Base-by-base conservation (phyloP, 306 rosid genomes). In the Ochetophila trinervis region DNA sequence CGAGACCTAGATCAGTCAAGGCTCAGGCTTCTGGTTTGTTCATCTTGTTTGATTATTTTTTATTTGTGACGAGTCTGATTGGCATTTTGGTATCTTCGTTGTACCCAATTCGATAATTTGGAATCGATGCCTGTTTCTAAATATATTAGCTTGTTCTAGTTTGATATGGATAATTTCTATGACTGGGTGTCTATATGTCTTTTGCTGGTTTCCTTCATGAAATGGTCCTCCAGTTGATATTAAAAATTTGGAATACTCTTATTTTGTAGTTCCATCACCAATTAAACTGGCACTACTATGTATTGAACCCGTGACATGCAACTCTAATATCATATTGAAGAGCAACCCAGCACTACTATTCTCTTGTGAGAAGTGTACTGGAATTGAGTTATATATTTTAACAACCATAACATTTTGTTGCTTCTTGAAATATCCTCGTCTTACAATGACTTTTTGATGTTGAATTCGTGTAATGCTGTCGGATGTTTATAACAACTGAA, bases 1-100 rank as follows among this genome's bases (percentile, higher is more conserved):
- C 78, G 50, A 91, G 82, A 67, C 57, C 80, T 65, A 83, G 86
- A 82, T 77, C 88, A 53, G 42, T 77, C 77, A 80, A 72, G 76
- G 81, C 83, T 60, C 87, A 73, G 24, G 81, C 96, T 78, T 76
- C 94, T 48, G 96, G 98, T 88, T 61, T 75, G 57, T 76, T 56
- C 4, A 14, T 40, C 20, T 16, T 69, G 44, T 6, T 60, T 49
- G 20, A 17, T 15, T 44, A 4, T 6, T 49, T 45, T 30, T 15
- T 44, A 4, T 6, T 6, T 17, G 7, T 35, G 45, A 50, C 13
- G 3, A 65, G 21, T 34, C 14, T 54, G 53, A 54, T 21, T 4
- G 53, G 21, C 19, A 0, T 17, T 27, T 27, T 27, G 32, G 32
- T 49, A 11, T 6, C 2, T 32, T 34, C 19, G 47, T 16, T 21